Percentiles rank a stretch among this genome's conserved stretches.
Conservation (phyloP, 148 eudicot species). For the Diospyros kaki region DNA sequence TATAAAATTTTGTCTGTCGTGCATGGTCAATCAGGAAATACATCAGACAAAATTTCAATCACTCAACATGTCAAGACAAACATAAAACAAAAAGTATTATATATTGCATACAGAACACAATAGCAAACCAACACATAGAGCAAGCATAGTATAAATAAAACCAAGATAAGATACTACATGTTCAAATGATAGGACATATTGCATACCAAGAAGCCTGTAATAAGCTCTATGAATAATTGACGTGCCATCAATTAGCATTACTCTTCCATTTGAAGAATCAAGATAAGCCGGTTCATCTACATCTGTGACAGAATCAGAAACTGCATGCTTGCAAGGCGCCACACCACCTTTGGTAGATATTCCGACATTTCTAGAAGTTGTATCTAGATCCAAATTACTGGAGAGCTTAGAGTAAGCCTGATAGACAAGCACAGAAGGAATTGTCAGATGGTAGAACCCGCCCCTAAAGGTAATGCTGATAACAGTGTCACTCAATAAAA, state of each 20-base stretch:
- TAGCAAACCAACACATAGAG: background rate
- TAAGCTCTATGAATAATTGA: conserved; percentile 87
- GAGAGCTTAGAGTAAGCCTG: conserved; percentile 45
- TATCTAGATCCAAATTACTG: conserved; percentile 21
- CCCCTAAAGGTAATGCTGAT: background rate
- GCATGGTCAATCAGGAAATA: background rate
- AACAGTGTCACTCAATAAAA: background rate
- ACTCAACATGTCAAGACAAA: background rate
- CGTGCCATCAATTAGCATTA: conserved; percentile 97
- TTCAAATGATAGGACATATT: background rate
- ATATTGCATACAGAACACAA: background rate
- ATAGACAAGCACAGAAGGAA: conserved; percentile 12
- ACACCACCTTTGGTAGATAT: conserved; percentile 28
- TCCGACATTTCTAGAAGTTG: conserved; percentile 30
- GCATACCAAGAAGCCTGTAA: conserved; percentile 81
- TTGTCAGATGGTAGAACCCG: conserved; percentile 6
- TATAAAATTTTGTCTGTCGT: background rate
- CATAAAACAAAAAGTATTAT: background rate
- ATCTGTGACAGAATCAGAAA: conserved; percentile 27
- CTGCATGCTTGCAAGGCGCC: conserved; percentile 18
- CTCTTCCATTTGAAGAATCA: conserved; percentile 61
- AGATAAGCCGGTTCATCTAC: conserved; percentile 13
- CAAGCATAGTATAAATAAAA: background rate
- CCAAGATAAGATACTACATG: background rate
- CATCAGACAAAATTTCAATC: background rate